These are phyloP conservation scores for Austroboletus eburneus DNA, from an alignment of 768 basidiomycete species.

Conservation along the genomic window DNA sequence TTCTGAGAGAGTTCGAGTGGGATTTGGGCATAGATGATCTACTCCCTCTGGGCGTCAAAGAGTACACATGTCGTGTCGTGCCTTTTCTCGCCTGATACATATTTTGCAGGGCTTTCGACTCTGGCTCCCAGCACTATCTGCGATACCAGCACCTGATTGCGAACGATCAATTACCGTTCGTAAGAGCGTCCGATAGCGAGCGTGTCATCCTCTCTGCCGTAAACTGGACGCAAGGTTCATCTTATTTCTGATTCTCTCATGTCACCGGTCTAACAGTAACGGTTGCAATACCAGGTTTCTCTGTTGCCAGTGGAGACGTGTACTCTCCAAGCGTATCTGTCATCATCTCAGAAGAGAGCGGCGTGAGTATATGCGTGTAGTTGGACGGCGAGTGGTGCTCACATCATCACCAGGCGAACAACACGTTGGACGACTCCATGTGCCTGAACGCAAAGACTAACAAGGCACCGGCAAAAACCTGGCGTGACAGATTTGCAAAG, in stretches of 20 bases:
- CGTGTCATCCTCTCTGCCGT: constrained; percentile 64
- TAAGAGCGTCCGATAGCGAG: constrained; percentile 45
- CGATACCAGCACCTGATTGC: constrained; percentile 52
- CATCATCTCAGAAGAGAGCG: constrained; percentile 42
- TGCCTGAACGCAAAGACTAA: constrained; percentile 55
- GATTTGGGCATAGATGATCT: constrained; percentile 54
- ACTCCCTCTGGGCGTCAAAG: constrained; percentile 60
- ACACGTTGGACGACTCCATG: constrained; percentile 63
- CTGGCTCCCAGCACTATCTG: constrained; percentile 48
- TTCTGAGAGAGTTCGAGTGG: constrained; percentile 57
- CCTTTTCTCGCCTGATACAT: not conserved
- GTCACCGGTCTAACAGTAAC: constrained; percentile 1
- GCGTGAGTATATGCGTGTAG: constrained; percentile 35
- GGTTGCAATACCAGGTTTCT: constrained; percentile 49
- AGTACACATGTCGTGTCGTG: constrained; percentile 41
- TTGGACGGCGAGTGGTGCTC: not conserved
- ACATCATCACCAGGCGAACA: constrained; percentile 42
- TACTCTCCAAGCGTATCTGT: constrained; percentile 51
- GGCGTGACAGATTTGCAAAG: constrained; percentile 53
- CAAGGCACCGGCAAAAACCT: constrained; percentile 42
- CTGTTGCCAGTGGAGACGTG: constrained; percentile 42
- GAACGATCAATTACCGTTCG: constrained; percentile 45
- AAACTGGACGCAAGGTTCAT: constrained; percentile 64
- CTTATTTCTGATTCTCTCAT: not conserved
- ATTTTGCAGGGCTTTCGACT: constrained; percentile 40